Conservation (phyloP, 2,329 filamentous ascomycete species). For the Rutstroemia sydowiana region DNA sequence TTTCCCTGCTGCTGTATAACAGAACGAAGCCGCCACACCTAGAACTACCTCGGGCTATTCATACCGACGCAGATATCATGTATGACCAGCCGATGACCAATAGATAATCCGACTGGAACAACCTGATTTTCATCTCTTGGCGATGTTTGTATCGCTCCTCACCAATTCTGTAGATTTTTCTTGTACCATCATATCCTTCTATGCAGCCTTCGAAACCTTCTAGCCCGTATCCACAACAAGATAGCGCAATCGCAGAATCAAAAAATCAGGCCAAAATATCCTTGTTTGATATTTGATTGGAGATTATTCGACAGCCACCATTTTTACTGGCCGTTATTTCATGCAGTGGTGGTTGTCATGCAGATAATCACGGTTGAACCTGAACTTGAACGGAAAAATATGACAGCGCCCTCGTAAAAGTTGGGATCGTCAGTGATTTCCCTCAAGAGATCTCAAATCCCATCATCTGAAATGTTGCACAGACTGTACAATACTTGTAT, state of each 20-base stretch:
- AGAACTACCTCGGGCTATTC: background rate
- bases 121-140: background rate
- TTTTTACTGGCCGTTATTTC: background rate
- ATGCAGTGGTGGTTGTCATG: slow-evolving; percentile 1
- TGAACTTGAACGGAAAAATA: background rate
- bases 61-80: background rate
- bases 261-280: background rate
- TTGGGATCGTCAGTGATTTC: background rate
- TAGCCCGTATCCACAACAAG: slow-evolving; percentile 2
- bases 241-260: background rate
- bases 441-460: background rate
- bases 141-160: background rate
- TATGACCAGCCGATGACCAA: background rate
- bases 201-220: slow-evolving; percentile 11
- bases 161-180: background rate
- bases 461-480: background rate
- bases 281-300: background rate
- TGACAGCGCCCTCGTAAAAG: background rate
- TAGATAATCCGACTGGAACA: slow-evolving; percentile 2
- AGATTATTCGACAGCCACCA: background rate
- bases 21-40: background rate
- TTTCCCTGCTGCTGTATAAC: background rate
- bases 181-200: slow-evolving; percentile 8
- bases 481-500: too few relatives aligned
- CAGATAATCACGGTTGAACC: background rate